phyloP scores from a whole-genome alignment of 2,329 filamentous ascomycete species.

The Aurifilum marmelostoma region DNA sequence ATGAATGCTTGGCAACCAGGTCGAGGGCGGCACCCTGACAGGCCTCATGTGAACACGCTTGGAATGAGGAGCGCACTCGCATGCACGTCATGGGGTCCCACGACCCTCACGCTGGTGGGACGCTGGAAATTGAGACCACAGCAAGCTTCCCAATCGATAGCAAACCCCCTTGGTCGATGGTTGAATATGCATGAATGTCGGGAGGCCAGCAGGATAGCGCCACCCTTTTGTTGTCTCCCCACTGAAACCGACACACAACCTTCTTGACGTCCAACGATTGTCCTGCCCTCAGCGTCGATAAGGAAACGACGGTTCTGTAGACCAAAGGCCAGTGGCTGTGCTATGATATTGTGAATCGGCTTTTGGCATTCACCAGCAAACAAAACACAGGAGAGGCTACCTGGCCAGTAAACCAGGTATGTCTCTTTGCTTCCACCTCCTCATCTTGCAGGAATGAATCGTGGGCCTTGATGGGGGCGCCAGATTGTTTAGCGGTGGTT shows the following conservation, averaged over 20 bases:
- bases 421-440: neutral
- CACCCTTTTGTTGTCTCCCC: neutral
- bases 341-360: neutral
- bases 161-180: neutral
- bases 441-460: conserved; percentile 5
- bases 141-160: neutral
- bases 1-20: conserved; percentile 6
- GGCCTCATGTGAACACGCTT: conserved; percentile 8
- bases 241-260: neutral
- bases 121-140: neutral
- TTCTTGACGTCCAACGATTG: neutral
- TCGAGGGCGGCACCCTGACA: neutral
- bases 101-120: neutral
- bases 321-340: neutral
- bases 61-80: neutral
- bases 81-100: neutral
- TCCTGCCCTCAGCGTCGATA: neutral
- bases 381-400: neutral
- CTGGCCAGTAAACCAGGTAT: neutral
- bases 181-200: neutral
- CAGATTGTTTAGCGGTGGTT: neutral
- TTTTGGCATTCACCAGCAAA: neutral
- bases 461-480: neutral
- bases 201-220: neutral
- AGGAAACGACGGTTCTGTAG: neutral